These are phyloP conservation scores for Russula abietina DNA, from an alignment of 768 basidiomycete genomes.

Conservation along the genomic window DNA sequence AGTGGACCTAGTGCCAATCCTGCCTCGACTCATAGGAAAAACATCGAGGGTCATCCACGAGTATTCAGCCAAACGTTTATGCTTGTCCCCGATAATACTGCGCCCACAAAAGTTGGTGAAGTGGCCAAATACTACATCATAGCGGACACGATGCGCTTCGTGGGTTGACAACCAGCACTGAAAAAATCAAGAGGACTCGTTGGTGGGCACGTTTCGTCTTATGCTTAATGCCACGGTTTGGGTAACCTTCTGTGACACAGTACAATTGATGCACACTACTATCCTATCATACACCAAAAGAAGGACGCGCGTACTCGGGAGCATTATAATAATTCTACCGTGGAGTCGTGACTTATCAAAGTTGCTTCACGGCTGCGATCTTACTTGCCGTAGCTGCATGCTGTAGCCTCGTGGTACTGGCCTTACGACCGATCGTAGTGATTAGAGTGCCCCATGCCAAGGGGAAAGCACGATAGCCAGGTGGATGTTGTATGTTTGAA, in stretches of 20 bases:
- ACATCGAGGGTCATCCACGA: conserved; percentile 67
- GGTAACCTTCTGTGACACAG: conserved; percentile 1
- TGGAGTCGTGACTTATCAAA: neutral
- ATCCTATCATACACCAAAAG: conserved; percentile 3
- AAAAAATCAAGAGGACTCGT: neutral
- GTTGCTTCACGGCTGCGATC: neutral
- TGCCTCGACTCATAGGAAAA: conserved; percentile 39
- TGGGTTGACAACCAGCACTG: conserved; percentile 44
- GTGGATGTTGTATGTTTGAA: neutral
- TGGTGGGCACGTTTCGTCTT: neutral
- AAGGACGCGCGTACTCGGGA: neutral
- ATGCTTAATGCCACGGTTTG: neutral
- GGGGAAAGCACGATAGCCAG: neutral
- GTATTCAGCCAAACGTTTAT: conserved; percentile 87
- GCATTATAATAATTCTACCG: neutral
- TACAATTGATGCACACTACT: neutral
- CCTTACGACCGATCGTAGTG: neutral
- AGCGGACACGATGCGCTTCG: conserved; percentile 75
- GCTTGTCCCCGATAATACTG: conserved; percentile 67
- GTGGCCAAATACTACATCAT: conserved; percentile 78
- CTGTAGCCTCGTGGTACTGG: neutral
- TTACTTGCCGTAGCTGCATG: neutral
- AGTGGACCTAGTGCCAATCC: conserved; percentile 54
- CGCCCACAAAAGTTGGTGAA: conserved; percentile 61
- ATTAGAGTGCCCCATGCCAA: neutral